Percentiles rank a stretch among this genome's conserved stretches.
Evolutionary conservation across 768 basidiomycete species (phyloP).

Genomic region (Tylopilus sp.): DNA sequence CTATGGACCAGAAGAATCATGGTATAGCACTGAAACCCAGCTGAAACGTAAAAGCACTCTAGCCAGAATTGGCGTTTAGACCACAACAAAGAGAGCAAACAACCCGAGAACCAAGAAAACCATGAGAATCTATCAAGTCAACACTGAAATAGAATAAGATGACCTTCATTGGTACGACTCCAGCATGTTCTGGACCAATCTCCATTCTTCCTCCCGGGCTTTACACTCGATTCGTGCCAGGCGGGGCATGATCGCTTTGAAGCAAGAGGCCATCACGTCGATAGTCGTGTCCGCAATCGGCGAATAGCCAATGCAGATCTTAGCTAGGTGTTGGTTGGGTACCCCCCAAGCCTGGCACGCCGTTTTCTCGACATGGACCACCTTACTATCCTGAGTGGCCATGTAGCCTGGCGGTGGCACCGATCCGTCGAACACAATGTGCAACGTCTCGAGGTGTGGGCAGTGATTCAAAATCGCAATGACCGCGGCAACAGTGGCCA

Average conservation of each 20-base stretch:
- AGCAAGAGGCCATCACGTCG: constrained; percentile 5
- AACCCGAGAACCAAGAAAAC: no score
- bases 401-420: constrained; percentile 1
- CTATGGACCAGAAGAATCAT: no score
- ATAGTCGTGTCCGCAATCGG: constrained; percentile 7
- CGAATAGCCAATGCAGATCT: constrained; percentile 16
- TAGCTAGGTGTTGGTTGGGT: constrained; percentile 9
- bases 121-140: background rate
- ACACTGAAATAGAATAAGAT: background rate
- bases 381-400: background rate
- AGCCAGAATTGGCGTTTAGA: no score
- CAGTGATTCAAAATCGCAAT: constrained; percentile 12
- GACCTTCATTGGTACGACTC: background rate
- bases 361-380: background rate
- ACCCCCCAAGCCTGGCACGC: constrained; percentile 2
- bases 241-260: constrained; percentile 14
- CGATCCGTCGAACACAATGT: constrained; percentile 16
- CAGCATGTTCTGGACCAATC: constrained; percentile 4
- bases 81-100: no score
- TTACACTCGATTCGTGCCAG: constrained; percentile 2
- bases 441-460: constrained; percentile 8
- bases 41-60: no score
- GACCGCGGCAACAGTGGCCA: constrained; percentile 13
- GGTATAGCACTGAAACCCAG: no score
- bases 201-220: constrained; percentile 3